phyloP scores from a whole-genome alignment of 306 rosid species.

The Trifolium repens region DNA sequence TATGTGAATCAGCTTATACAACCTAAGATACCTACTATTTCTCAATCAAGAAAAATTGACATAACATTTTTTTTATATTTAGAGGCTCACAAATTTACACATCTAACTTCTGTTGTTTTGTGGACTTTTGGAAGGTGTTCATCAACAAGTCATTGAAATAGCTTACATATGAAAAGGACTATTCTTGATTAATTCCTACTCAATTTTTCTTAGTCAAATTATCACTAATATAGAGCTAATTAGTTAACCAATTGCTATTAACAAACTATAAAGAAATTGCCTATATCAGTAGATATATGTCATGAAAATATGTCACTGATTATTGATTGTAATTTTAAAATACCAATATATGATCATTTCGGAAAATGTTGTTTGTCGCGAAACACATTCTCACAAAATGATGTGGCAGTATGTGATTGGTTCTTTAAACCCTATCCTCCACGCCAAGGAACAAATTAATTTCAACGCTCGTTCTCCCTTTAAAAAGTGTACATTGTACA shows the following conservation, averaged over 20 bases:
- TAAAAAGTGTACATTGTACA: not conserved
- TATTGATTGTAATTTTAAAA: not conserved
- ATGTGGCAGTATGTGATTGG: not conserved
- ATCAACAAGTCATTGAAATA: conserved; percentile 65
- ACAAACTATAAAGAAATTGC: conserved; percentile 12
- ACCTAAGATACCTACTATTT: conserved; percentile 12
- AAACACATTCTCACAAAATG: not conserved
- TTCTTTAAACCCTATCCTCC: not conserved
- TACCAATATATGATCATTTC: not conserved
- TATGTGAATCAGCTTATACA: conserved; percentile 49
- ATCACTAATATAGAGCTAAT: not conserved
- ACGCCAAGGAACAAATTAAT: not conserved
- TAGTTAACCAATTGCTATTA: not conserved
- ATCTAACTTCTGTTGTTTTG: conserved; percentile 59
- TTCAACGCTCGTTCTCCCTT: not conserved
- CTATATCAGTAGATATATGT: conserved; percentile 21
- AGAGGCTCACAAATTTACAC: conserved; percentile 44
- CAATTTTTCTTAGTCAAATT: conserved; percentile 39
- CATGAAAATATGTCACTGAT: not conserved
- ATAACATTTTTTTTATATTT: conserved; percentile 10
- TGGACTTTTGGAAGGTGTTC: conserved; percentile 71
- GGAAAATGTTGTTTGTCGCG: not conserved
- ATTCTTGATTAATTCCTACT: conserved; percentile 18
- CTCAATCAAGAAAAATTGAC: conserved; percentile 14
- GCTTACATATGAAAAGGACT: conserved; percentile 29